phyloP scores from a whole-genome alignment of 805 yeast species.

The Grigorovia transvaalensis region DNA sequence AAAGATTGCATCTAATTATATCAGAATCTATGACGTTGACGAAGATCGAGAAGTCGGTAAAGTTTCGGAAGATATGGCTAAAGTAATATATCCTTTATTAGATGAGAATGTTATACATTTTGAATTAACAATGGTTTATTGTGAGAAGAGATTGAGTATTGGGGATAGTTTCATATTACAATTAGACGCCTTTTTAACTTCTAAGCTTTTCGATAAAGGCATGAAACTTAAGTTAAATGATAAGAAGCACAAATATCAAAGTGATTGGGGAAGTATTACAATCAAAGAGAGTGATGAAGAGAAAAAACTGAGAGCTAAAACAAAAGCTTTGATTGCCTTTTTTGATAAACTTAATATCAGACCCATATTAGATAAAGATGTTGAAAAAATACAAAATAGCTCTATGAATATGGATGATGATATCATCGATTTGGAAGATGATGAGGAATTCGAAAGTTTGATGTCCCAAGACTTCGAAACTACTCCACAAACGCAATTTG shows the following conservation, averaged over 20 bases:
- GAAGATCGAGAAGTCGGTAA: slow-evolving; percentile 59
- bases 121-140: slow-evolving; percentile 46
- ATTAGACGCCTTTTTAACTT: slow-evolving; percentile 52
- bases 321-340: slow-evolving; percentile 43
- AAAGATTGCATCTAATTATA: slow-evolving; percentile 24
- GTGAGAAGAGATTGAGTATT: slow-evolving; percentile 42
- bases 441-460: slow-evolving; percentile 14
- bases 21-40: slow-evolving; percentile 25
- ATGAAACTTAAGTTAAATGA: neutral
- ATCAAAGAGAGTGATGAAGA: slow-evolving; percentile 46
- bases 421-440: slow-evolving; percentile 29
- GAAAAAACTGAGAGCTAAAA: slow-evolving; percentile 39
- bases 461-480: slow-evolving; percentile 6
- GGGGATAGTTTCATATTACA: slow-evolving; percentile 73
- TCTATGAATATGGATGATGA: slow-evolving; percentile 5
- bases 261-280: slow-evolving; percentile 2
- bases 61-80: slow-evolving; percentile 58
- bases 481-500: slow-evolving; percentile 12
- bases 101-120: slow-evolving; percentile 43
- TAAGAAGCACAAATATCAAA: slow-evolving; percentile 1
- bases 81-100: slow-evolving; percentile 50
- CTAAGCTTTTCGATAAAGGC: slow-evolving; percentile 18
- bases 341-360: slow-evolving; percentile 40
- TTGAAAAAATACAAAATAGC: slow-evolving; percentile 6
- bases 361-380: slow-evolving; percentile 11